phyloP scores from a whole-genome alignment of 1,284 basidiomycete genomes.

The Peniophora sp. region DNA sequence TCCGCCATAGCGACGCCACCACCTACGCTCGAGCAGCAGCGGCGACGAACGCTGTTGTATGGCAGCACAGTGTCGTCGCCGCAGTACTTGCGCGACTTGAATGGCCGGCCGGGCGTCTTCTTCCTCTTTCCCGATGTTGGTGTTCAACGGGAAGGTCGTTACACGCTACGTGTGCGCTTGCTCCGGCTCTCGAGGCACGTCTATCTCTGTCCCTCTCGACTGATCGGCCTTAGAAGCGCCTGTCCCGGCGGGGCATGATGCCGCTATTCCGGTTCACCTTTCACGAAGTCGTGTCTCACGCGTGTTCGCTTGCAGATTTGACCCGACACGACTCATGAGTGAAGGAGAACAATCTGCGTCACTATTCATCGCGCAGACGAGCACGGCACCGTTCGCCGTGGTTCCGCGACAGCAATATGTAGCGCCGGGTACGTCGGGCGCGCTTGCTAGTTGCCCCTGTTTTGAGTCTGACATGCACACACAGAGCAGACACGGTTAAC shows the following conservation, averaged over 20 bases:
- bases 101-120: slow-evolving; percentile 72
- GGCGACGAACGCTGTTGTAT: slow-evolving; percentile 51
- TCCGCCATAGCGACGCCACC: slow-evolving; percentile 31
- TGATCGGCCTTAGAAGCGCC: neutral
- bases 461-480: slow-evolving; percentile 9
- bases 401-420: slow-evolving; percentile 64
- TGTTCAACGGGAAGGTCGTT: slow-evolving; percentile 69
- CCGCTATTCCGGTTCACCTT: neutral
- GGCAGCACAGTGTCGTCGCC: slow-evolving; percentile 80
- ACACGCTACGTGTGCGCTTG: slow-evolving; percentile 68
- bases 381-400: slow-evolving; percentile 73
- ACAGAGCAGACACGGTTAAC: slow-evolving; percentile 51
- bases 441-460: slow-evolving; percentile 7
- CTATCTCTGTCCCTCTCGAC: neutral
- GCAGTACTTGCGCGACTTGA: slow-evolving; percentile 67
- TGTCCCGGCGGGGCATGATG: neutral
- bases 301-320: slow-evolving; percentile 29
- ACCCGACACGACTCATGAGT: slow-evolving; percentile 39
- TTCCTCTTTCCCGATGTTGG: slow-evolving; percentile 89
- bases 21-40: slow-evolving; percentile 20
- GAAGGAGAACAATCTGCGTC: slow-evolving; percentile 45
- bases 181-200: slow-evolving; percentile 74
- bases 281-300: neutral
- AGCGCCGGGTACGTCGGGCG: slow-evolving; percentile 57
- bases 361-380: slow-evolving; percentile 46